Conservation (phyloP, 225 moss, liverwort and hornwort genomes). For the Anthoceros angustus region DNA sequence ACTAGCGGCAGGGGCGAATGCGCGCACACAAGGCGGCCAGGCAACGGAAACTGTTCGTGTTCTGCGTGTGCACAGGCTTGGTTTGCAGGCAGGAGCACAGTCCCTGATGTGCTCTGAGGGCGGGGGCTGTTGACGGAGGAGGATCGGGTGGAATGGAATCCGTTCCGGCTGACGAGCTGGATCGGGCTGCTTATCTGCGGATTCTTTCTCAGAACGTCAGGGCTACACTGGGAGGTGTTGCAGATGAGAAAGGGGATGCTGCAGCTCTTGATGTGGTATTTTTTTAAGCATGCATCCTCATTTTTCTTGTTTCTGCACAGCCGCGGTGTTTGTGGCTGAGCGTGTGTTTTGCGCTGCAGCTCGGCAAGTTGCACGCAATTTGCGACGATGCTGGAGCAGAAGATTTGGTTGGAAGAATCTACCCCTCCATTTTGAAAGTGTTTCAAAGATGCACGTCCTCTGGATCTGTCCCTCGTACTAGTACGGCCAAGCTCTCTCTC, state of each 20-base stretch:
- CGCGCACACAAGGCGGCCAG: too few relatives aligned
- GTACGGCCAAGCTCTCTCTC: not conserved
- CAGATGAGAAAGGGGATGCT: not conserved
- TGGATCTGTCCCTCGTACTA: conserved; percentile 1
- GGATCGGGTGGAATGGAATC: not conserved
- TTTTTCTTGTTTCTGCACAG: not conserved
- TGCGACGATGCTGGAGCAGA: not conserved
- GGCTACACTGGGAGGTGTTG: not conserved
- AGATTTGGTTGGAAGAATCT: not conserved
- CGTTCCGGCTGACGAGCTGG: not conserved
- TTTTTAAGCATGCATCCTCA: not conserved
- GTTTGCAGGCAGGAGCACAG: not conserved
- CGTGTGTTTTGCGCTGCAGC: not conserved
- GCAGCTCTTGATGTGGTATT: conserved; percentile 1
- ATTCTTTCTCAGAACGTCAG: not conserved
- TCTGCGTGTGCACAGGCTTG: too few relatives aligned
- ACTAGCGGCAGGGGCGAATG: not conserved
- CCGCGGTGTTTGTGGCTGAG: not conserved
- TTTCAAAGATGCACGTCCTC: not conserved
- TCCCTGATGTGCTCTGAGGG: too few relatives aligned
- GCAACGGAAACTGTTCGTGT: too few relatives aligned
- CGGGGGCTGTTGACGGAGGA: not conserved
- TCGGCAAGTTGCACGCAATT: not conserved
- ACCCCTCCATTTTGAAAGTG: not conserved
- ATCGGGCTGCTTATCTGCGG: not conserved